Evolutionary conservation across 208 protist genomes (phyloP).

Genomic region (Acanthamoeba lenticulata): DNA sequence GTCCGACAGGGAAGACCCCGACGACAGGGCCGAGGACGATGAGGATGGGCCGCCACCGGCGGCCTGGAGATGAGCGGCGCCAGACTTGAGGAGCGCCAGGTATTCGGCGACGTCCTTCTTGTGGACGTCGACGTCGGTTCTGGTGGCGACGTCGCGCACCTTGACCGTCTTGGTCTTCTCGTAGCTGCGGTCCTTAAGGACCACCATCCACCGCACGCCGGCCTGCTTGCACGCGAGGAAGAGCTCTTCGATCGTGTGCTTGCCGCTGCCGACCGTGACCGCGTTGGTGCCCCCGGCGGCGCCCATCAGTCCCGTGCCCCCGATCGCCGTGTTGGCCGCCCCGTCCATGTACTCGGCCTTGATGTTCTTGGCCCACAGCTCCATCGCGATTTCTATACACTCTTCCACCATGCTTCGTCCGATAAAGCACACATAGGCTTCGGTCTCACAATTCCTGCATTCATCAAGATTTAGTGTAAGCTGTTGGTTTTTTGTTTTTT

Average conservation of each 20-base stretch:
- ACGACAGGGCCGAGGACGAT: too few relatives aligned
- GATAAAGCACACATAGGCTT: slow-evolving; percentile 37
- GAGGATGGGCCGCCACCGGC: too few relatives aligned
- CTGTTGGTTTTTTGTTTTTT: too few relatives aligned
- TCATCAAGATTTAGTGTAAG: neutral
- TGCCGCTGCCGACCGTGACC: neutral
- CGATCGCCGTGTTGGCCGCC: neutral
- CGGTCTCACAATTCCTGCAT: slow-evolving; percentile 40
- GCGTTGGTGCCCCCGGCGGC: neutral
- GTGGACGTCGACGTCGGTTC: slow-evolving; percentile 17
- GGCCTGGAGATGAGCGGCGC: too few relatives aligned
- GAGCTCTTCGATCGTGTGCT: slow-evolving; percentile 17
- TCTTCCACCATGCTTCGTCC: slow-evolving; percentile 47
- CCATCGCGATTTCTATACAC: slow-evolving; percentile 35
- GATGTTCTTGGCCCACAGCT: slow-evolving; percentile 60
- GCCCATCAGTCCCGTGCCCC: slow-evolving; percentile 16
- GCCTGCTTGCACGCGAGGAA: slow-evolving; percentile 24
- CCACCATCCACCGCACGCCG: slow-evolving; percentile 50
- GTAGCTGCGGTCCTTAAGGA: slow-evolving; percentile 39
- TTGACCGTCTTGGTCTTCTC: slow-evolving; percentile 58
- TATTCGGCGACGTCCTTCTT: slow-evolving; percentile 22
- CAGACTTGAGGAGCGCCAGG: neutral
- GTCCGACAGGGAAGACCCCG: too few relatives aligned
- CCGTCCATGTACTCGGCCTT: slow-evolving; percentile 66
- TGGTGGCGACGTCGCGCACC: slow-evolving; percentile 6